Conservation (phyloP, 2,329 filamentous ascomycete genomes). For the Fusarium begoniae region DNA sequence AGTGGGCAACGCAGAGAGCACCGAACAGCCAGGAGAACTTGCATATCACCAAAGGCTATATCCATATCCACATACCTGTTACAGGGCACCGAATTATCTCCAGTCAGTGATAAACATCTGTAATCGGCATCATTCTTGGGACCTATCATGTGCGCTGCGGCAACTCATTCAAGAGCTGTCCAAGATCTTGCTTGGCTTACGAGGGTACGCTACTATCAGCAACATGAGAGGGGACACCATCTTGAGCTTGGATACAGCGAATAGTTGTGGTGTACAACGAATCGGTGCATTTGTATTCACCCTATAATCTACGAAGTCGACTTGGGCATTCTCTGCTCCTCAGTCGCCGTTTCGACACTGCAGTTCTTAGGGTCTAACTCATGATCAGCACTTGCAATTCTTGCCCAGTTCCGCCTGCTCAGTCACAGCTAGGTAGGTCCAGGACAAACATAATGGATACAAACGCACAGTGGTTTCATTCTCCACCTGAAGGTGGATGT, state of each 20-base stretch:
- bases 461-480: slow-evolving; percentile 16
- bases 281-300: not conserved
- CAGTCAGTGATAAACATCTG: not conserved
- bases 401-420: not conserved
- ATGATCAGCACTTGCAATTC: not conserved
- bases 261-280: not conserved
- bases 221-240: not conserved
- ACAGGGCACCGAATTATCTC: not conserved
- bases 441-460: not conserved
- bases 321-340: not conserved
- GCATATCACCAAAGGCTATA: not conserved
- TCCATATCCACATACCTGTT: not conserved
- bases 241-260: not conserved
- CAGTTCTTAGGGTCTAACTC: not conserved
- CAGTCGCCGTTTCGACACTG: not conserved
- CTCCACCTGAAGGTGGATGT: slow-evolving; percentile 31
- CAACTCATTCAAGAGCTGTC: not conserved
- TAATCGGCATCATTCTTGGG: not conserved
- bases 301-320: not conserved
- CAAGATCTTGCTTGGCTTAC: not conserved
- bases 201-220: not conserved
- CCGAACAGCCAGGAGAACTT: not conserved
- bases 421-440: not conserved
- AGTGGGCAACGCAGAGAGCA: slow-evolving; percentile 2
- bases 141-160: not conserved